Base-by-base conservation (phyloP, 495 filamentous ascomycete genomes). In the Pseudomonodictys pantanalensis region DNA sequence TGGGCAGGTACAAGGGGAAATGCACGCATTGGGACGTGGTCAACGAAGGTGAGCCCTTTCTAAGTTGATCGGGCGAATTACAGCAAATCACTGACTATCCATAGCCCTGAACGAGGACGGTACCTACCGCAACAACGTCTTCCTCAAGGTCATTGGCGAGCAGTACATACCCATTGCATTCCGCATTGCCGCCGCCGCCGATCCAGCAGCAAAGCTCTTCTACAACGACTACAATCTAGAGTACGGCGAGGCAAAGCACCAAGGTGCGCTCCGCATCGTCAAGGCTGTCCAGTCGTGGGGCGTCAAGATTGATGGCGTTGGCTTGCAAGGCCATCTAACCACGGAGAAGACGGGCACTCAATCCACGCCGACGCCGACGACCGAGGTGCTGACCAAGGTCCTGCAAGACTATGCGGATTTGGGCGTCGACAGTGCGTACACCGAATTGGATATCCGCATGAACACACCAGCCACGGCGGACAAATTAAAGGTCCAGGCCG, bases 241-340 rank as follows among this genome's bases (percentile, higher is more conserved):
- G 26, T 60, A 52, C 49, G 29, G 29, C 57, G 61, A 61, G 7
- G 68, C 75, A 30, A 65, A 56, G 41, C 72, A 78, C 58, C 69
- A 76, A 52, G 88, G 88, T 71, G 80, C 79, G n/a, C 74, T 59
- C 26, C 85, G 83, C 46, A 84, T 89, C 78, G 79, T 83, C 38
- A 72, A 60, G 44, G 74, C 85, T 65, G 86, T 88, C 66, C 79
- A 80, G 72, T 82, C 84, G 64, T 89, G 85, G 81, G 86, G 86
- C 60, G 73, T 86, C 32, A 85, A 85, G 43, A 89, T 89, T 69
- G 86, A 90, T 68, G 86, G 86, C 60, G 88, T 90, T 49, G 81
- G 81, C 53, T 81, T 81, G 10, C 85, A 89, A 68, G 77, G 78
- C 49, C 86, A 90, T 69, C 66, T 88, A 28, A 71, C 59, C 20